A percentile compares a stretch with the other conserved stretches of the same genome.
These are phyloP conservation scores for Tetrahymena borealis DNA, from an alignment of 73 alveolate species.

Conservation along the genomic window DNA sequence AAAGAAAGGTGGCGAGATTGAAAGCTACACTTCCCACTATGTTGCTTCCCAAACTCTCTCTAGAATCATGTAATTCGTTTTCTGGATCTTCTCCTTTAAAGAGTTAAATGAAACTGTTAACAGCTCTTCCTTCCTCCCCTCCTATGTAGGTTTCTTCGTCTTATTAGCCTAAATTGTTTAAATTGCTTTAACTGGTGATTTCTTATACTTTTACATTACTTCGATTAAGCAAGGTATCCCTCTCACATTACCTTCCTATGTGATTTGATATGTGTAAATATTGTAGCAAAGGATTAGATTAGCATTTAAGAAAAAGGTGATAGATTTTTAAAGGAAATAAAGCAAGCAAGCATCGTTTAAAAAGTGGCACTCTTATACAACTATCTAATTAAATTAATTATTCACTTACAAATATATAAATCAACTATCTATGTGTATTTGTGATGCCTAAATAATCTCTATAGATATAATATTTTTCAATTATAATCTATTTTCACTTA, in stretches of 20 bases:
- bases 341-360: not conserved
- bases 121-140: constrained; percentile 20
- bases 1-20: constrained; percentile 57
- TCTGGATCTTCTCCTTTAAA: constrained; percentile 29
- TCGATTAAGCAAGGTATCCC: not conserved
- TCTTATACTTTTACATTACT: constrained; percentile 4
- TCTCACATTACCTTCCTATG: not conserved
- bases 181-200: constrained; percentile 30
- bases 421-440: not conserved
- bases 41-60: constrained; percentile 22
- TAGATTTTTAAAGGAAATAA: no score
- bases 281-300: no score
- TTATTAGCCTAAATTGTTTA: constrained; percentile 17
- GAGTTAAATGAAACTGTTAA: constrained; percentile 8
- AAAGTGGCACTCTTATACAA: not conserved
- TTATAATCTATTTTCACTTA: no score
- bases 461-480: not conserved
- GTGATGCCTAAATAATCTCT: not conserved
- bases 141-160: constrained; percentile 27
- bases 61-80: constrained; percentile 11
- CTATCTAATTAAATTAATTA: not conserved
- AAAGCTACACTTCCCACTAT: constrained; percentile 47
- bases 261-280: not conserved
- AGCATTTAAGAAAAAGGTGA: no score
- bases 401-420: not conserved